Evolutionary conservation across 768 basidiomycete genomes (phyloP), one percentile per base, ranked within the genome.

Genomic region (Tricholoma saponaceum): DNA sequence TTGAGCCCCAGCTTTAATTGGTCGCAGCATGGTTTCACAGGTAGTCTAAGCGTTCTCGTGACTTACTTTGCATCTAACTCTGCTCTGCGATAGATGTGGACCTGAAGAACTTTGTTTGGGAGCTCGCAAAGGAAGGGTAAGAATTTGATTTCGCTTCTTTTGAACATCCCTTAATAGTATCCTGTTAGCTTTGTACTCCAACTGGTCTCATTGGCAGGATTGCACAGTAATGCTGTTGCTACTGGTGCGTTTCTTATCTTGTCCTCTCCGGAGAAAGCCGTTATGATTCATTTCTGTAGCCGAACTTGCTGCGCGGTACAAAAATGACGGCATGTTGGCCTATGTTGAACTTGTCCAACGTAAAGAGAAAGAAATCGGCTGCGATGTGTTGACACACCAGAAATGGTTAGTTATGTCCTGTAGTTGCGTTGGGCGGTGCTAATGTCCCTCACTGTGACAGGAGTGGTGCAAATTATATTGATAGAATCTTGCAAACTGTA

Each of bases 1-100:
- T 74, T 97, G 57, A 94, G 92, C 65, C 95, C 94, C 4, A 92
- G 91, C 66, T 96, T 96, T 77, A 94, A 95, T 69, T 96, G 93
- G 94, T 75, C 83, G n/a, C 80, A 78, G 23, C 85, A 88, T 64
- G 92, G 92, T 13, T 95, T 90, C 71, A 81, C 81, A 44, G 83
- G 86, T 85, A 49, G 72, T 44, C 56, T 47, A 8, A 18, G 8
- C 18, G 22, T 28, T 47, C 16, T 56, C 53, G 5, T 52, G 22
- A 23, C n/a, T 30, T 35, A 46, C 14, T 37, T 16, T 25, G 65
- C 2, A 55, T 60, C 41, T 18, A n/a, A 54, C 14, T 54, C 9
- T 33, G n/a, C 58, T 54, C 9, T 33, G n/a, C 58, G 12, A 8
- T 60, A 84, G 89, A 92, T 61, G 74, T 78, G 4, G 88, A 87